These are phyloP conservation scores for Eucalyptus virginea DNA, from an alignment of 345 rosid species.

Conservation along the genomic window DNA sequence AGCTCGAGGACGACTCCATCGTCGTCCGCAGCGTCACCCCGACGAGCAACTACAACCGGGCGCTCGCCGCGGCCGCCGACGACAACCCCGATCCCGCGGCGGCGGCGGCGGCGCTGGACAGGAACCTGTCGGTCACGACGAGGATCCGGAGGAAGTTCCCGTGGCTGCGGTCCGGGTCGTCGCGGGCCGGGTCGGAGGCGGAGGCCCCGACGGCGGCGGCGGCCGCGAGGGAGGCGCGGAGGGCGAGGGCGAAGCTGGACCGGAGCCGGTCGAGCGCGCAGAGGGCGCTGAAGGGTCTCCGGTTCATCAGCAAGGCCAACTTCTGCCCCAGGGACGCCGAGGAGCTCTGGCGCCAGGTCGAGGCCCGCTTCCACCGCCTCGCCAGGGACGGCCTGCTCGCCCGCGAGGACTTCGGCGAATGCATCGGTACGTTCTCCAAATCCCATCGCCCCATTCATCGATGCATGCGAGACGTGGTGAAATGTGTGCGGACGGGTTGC, in stretches of 20 bases:
- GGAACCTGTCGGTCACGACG: constrained; percentile 53
- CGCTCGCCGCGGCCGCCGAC: neutral
- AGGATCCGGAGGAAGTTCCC: constrained; percentile 46
- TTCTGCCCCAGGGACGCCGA: constrained; percentile 13
- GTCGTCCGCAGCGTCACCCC: constrained; percentile 56
- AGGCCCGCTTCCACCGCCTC: constrained; percentile 41
- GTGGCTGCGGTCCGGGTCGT: constrained; percentile 50
- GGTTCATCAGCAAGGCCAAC: constrained; percentile 57
- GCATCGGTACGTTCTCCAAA: constrained; percentile 44
- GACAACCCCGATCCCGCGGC: neutral
- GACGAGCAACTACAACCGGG: neutral
- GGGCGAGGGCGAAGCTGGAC: constrained; percentile 41
- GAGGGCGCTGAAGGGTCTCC: constrained; percentile 66
- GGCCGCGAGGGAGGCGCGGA: constrained; percentile 49
- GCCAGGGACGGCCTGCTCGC: constrained; percentile 59
- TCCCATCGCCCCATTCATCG: too few species aligned
- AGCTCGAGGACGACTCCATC: constrained; percentile 58
- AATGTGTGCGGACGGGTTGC: neutral
- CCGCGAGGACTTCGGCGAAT: constrained; percentile 85
- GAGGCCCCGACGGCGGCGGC: constrained; percentile 6
- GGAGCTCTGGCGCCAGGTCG: constrained; percentile 67
- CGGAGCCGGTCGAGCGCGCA: constrained; percentile 62
- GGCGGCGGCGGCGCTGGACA: neutral
- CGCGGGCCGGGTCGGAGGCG: constrained; percentile 21
- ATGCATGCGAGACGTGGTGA: too few species aligned